Evolutionary conservation across 805 yeast genomes (phyloP).

Genomic region (Alloascoidea hylecoeti): DNA sequence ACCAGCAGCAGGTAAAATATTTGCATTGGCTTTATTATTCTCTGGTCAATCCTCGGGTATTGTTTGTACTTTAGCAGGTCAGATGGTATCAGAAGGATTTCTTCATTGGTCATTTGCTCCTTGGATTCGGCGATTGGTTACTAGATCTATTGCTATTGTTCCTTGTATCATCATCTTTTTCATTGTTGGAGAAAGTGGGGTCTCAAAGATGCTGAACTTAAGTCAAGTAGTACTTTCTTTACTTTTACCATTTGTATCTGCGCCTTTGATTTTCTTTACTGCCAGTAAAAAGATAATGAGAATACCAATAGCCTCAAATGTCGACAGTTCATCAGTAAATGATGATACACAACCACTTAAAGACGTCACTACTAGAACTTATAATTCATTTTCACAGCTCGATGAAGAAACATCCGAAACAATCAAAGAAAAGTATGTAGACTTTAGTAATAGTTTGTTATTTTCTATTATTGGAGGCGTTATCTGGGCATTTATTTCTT

Average conservation of each 20-base stretch:
- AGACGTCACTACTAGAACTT: not conserved
- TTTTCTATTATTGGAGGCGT: constrained; percentile 39
- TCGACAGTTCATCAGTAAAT: constrained; percentile 3
- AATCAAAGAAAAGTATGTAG: constrained; percentile 28
- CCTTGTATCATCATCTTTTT: constrained; percentile 73
- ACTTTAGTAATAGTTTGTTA: constrained; percentile 54
- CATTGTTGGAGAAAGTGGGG: constrained; percentile 69
- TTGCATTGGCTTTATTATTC: constrained; percentile 78
- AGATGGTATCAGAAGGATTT: constrained; percentile 87
- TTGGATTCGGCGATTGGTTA: constrained; percentile 63
- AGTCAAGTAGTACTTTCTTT: constrained; percentile 75
- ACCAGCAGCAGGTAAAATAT: constrained; percentile 76
- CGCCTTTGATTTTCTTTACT: constrained; percentile 78
- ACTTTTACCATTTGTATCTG: constrained; percentile 75
- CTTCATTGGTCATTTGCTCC: constrained; percentile 71
- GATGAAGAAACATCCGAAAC: constrained; percentile 14
- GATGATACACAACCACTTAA: constrained; percentile 3
- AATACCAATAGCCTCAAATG: constrained; percentile 12
- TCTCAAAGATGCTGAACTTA: constrained; percentile 53
- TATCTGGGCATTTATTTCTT: constrained; percentile 60
- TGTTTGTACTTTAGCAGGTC: constrained; percentile 88
- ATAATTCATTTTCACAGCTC: constrained; percentile 6
- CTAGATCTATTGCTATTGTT: constrained; percentile 70
- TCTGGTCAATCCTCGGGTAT: constrained; percentile 95
- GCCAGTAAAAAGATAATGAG: constrained; percentile 54